A percentile compares a stretch with the other conserved stretches of the same genome.
These are phyloP conservation scores for Wickerhamomyces xylosicus DNA, from an alignment of 805 yeast species.

Conservation along the genomic window DNA sequence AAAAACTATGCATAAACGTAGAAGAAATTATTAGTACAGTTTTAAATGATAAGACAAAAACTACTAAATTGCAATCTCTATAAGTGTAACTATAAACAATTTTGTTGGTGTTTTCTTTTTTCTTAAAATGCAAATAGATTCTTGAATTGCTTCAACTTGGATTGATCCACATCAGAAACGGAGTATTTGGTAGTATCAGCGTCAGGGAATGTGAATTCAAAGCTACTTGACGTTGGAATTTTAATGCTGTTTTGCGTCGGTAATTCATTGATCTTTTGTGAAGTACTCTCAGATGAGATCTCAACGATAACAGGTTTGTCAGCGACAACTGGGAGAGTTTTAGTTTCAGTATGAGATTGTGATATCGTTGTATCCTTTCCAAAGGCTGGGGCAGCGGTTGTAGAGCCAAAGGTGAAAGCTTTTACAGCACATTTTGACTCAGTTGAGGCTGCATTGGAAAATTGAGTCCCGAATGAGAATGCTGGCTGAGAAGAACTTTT, in stretches of 20 bases:
- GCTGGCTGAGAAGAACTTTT: neutral
- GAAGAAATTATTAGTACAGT: too few species aligned
- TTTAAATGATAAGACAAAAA: too few species aligned
- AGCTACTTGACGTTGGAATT: neutral
- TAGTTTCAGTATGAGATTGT: neutral
- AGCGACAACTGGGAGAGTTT: neutral
- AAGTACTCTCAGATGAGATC: neutral
- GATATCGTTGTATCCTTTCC: neutral
- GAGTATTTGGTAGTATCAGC: constrained; percentile 8
- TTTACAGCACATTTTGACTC: neutral
- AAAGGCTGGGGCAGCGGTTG: constrained; percentile 2
- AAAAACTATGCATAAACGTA: too few species aligned
- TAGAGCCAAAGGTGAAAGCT: constrained; percentile 1
- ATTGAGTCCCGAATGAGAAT: constrained; percentile 2
- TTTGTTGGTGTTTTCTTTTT: too few species aligned
- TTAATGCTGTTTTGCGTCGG: neutral
- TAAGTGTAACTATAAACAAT: too few species aligned
- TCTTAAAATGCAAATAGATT: constrained; percentile 7
- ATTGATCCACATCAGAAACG: constrained; percentile 11
- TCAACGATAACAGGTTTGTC: too few species aligned
- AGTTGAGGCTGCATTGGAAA: neutral
- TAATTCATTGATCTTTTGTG: constrained; percentile 1
- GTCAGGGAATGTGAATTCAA: constrained; percentile 14
- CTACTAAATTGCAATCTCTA: too few species aligned
- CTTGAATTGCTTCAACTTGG: constrained; percentile 7